Conservation (phyloP, 1,139 yeast species). For the Trichomonascaceae sp. region DNA sequence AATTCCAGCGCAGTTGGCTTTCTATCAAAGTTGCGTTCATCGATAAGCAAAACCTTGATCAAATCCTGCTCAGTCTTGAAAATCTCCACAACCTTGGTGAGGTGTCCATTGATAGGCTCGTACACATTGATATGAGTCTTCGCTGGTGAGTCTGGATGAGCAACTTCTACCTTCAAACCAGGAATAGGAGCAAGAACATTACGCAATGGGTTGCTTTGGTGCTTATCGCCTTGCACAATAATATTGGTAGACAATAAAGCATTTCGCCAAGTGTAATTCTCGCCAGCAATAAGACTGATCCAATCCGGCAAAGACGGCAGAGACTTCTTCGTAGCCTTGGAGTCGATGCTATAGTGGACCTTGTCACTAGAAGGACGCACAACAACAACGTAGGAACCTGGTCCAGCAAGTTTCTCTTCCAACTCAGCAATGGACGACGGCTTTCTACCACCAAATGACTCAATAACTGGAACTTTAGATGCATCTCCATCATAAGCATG, state of each 20-base stretch:
- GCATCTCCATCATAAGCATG: constrained; percentile 68
- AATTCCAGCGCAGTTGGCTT: constrained; percentile 70
- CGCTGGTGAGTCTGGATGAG: constrained; percentile 43
- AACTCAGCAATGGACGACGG: constrained; percentile 32
- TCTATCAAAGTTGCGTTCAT: constrained; percentile 79
- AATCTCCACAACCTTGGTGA: constrained; percentile 62
- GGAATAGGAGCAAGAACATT: constrained; percentile 72
- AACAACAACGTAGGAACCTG: constrained; percentile 20
- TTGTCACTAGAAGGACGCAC: constrained; percentile 36
- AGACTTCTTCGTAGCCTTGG: constrained; percentile 35
- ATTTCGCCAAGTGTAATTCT: constrained; percentile 77
- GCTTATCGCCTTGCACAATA: constrained; percentile 79
- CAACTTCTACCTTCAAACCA: constrained; percentile 59
- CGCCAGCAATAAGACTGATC: constrained; percentile 80
- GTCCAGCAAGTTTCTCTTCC: constrained; percentile 32
- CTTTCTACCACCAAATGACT: constrained; percentile 70
- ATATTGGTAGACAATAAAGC: constrained; percentile 77
- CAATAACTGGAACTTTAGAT: constrained; percentile 75
- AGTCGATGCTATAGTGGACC: constrained; percentile 46
- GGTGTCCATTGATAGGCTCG: constrained; percentile 70
- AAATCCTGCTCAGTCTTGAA: constrained; percentile 40
- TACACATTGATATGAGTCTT: constrained; percentile 58
- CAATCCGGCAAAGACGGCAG: constrained; percentile 46
- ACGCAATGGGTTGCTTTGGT: constrained; percentile 70
- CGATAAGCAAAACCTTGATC: constrained; percentile 72